phyloP scores from a whole-genome alignment of 2,329 filamentous ascomycete species.

The Coniella vitis region DNA sequence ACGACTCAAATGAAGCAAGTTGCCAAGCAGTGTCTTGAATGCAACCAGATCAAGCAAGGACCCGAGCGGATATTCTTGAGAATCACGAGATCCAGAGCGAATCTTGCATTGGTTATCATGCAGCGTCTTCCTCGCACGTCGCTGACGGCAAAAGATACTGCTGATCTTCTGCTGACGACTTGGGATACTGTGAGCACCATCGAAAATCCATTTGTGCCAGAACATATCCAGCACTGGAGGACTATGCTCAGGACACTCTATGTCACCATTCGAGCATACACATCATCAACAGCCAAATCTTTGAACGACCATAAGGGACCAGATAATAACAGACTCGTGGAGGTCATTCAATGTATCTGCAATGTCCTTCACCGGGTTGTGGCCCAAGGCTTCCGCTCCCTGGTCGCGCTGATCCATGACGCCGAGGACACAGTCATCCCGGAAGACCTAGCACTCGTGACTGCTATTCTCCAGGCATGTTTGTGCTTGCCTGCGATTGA shows the following conservation, averaged over 20 bases:
- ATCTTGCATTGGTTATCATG: constrained; percentile 74
- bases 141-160: constrained; percentile 42
- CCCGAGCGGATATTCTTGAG: constrained; percentile 77
- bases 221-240: constrained; percentile 66
- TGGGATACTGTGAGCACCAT: constrained; percentile 47
- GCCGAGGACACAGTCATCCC: constrained; percentile 58
- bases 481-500: constrained; percentile 72
- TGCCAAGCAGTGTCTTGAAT: constrained; percentile 67
- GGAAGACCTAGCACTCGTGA: constrained; percentile 79
- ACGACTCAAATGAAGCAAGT: constrained; percentile 67
- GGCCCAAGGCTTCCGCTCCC: constrained; percentile 71
- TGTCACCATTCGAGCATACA: constrained; percentile 66
- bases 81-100: constrained; percentile 68
- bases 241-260: constrained; percentile 79
- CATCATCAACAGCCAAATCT: constrained; percentile 27
- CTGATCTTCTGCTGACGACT: constrained; percentile 43
- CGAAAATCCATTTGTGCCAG: constrained; percentile 45
- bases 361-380: constrained; percentile 77
- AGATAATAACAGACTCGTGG: constrained; percentile 32
- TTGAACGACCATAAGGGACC: constrained; percentile 24
- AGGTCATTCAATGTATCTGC: constrained; percentile 56
- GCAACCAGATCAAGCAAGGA: constrained; percentile 66
- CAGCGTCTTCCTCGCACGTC: constrained; percentile 65
- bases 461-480: constrained; percentile 79
- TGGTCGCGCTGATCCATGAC: constrained; percentile 78